Percentiles rank a stretch among this genome's conserved stretches.
Evolutionary conservation across 2,329 filamentous ascomycete species (phyloP).

Genomic region (Rachicladosporium sp.): DNA sequence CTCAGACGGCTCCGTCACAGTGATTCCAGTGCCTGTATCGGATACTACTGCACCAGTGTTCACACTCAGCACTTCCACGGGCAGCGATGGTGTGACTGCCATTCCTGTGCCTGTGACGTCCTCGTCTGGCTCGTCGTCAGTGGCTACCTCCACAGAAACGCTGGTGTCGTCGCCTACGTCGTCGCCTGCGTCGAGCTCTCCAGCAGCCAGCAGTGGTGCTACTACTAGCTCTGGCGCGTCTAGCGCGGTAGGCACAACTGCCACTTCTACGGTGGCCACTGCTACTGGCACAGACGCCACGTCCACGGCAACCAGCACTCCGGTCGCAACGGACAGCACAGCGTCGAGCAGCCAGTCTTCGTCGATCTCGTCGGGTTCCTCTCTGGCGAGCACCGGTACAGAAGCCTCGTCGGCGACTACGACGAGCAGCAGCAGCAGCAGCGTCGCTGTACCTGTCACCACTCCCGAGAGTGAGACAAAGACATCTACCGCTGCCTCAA

Average conservation of each 20-base stretch:
- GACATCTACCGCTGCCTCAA: not conserved
- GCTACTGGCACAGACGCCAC: not conserved
- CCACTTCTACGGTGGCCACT: slow-evolving; percentile 1
- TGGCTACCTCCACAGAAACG: too few relatives aligned
- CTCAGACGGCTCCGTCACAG: slow-evolving; percentile 5
- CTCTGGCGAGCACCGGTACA: too few relatives aligned
- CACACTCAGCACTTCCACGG: slow-evolving; percentile 4
- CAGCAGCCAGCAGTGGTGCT: not conserved
- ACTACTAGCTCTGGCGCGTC: not conserved
- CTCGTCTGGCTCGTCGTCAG: too few relatives aligned
- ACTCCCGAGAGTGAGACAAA: not conserved
- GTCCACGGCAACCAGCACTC: too few relatives aligned
- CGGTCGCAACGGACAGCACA: too few relatives aligned
- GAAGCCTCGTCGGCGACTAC: too few relatives aligned
- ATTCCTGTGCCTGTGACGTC: slow-evolving; percentile 5
- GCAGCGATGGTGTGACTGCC: slow-evolving; percentile 4
- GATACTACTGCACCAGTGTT: slow-evolving; percentile 3
- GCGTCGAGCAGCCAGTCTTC: too few relatives aligned
- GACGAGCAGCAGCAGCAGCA: not conserved
- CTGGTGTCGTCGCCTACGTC: not conserved
- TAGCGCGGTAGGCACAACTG: slow-evolving; percentile 1
- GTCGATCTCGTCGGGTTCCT: too few relatives aligned
- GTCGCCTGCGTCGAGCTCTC: not conserved
- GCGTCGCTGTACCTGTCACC: not conserved
- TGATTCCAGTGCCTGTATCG: slow-evolving; percentile 6